Percentiles rank a stretch among this genome's conserved stretches.
Evolutionary conservation across 805 yeast species (phyloP).

Genomic region (Grigorovia transvaalensis): DNA sequence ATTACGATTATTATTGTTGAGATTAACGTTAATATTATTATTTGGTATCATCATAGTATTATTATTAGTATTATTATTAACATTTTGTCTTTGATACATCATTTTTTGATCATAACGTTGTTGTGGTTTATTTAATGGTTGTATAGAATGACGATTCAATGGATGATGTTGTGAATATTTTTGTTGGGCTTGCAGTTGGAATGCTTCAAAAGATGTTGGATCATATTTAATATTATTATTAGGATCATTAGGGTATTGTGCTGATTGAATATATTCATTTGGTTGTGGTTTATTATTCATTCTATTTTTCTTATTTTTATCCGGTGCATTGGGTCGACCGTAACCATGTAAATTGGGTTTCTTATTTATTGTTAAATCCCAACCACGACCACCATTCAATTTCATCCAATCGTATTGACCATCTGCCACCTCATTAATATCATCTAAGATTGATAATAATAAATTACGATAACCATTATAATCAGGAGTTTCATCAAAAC

Average conservation of each 20-base stretch:
- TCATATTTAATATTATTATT: constrained; percentile 13
- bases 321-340: constrained; percentile 87
- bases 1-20: no score
- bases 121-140: constrained; percentile 4
- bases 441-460: constrained; percentile 66
- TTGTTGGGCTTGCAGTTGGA: constrained; percentile 30
- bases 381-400: constrained; percentile 87
- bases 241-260: constrained; percentile 5
- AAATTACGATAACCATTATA: constrained; percentile 76
- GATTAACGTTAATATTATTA: neutral
- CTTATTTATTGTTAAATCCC: constrained; percentile 84
- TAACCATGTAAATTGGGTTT: constrained; percentile 93
- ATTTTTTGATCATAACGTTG: constrained; percentile 3
- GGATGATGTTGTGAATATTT: constrained; percentile 28
- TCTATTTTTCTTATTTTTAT: constrained; percentile 25
- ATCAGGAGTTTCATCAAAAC: constrained; percentile 91
- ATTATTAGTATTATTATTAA: neutral
- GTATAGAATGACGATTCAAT: constrained; percentile 8
- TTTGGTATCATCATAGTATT: constrained; percentile 1
- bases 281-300: constrained; percentile 7
- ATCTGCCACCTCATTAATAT: constrained; percentile 63
- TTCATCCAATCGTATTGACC: constrained; percentile 98
- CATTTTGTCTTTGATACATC: neutral
- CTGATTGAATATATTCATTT: constrained; percentile 7
- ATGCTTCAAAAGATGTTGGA: constrained; percentile 33